These are phyloP conservation scores for Lentinula sp. DNA, from an alignment of 768 basidiomycete genomes.

Conservation along the genomic window DNA sequence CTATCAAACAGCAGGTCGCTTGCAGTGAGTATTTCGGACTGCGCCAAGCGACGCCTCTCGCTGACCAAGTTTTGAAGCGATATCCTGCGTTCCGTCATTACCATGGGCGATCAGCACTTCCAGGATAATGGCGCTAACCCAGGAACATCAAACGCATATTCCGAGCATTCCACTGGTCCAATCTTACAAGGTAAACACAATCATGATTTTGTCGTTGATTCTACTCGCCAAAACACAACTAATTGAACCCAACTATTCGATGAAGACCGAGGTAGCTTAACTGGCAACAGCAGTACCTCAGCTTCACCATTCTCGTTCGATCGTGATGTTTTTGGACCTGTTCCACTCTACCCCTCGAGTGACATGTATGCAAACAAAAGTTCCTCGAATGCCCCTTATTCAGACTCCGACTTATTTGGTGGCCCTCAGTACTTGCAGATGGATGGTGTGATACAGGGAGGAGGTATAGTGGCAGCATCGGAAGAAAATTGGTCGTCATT, in stretches of 20 bases:
- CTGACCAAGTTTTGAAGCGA: neutral
- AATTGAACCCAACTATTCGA: neutral
- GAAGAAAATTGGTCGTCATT: slow-evolving; percentile 1
- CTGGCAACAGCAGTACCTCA: neutral
- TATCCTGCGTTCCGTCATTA: neutral
- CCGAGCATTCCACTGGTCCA: neutral
- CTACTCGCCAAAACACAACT: neutral
- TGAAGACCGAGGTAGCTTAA: neutral
- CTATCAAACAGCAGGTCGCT: neutral
- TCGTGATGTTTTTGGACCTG: neutral
- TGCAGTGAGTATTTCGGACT: neutral
- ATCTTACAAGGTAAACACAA: neutral
- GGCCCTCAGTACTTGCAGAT: neutral
- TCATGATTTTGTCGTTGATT: neutral
- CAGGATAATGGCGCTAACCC: too few species aligned
- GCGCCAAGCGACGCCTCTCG: neutral
- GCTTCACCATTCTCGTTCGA: neutral
- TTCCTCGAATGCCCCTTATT: too few species aligned
- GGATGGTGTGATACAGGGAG: neutral
- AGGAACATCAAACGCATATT: too few species aligned
- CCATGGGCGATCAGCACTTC: neutral
- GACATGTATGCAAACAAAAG: neutral
- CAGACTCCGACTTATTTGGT: neutral
- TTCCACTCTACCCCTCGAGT: neutral
- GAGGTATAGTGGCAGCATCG: neutral